Conservation (phyloP, 1,284 basidiomycete genomes). For the Ustilago tritici region DNA sequence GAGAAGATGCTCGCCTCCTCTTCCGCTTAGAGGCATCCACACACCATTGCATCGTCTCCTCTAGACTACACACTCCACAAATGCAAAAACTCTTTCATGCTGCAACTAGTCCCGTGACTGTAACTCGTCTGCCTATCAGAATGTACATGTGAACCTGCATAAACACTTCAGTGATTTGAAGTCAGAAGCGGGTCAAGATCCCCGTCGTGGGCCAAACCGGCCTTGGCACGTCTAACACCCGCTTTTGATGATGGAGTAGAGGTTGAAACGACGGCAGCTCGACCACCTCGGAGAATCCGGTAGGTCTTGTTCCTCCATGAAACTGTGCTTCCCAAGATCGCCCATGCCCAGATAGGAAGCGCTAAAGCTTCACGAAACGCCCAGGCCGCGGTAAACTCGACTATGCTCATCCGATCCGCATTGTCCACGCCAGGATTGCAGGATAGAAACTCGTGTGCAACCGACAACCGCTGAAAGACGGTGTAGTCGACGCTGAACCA, state of each 20-base stretch:
- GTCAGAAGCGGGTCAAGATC: constrained; percentile 34
- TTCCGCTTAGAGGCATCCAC: constrained; percentile 10
- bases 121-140: neutral
- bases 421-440: constrained; percentile 35
- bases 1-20: constrained; percentile 39
- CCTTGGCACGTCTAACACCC: constrained; percentile 11
- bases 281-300: constrained; percentile 40
- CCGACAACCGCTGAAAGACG: constrained; percentile 37
- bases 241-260: constrained; percentile 6
- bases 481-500: constrained; percentile 42
- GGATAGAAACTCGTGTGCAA: constrained; percentile 35
- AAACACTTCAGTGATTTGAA: constrained; percentile 4
- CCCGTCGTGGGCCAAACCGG: neutral
- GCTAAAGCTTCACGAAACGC: constrained; percentile 62
- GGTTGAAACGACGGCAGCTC: constrained; percentile 35
- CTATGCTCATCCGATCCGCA: constrained; percentile 24
- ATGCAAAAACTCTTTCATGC: neutral
- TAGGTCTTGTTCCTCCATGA: constrained; percentile 50
- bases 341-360: constrained; percentile 67
- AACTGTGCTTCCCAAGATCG: constrained; percentile 61
- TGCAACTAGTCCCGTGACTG: neutral
- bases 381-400: constrained; percentile 56
- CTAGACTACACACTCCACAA: neutral
- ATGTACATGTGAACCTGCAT: neutral
- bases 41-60: neutral